These are phyloP conservation scores for Lizanozyma gosingica DNA, from an alignment of 1,139 yeast genomes.

Conservation along the genomic window DNA sequence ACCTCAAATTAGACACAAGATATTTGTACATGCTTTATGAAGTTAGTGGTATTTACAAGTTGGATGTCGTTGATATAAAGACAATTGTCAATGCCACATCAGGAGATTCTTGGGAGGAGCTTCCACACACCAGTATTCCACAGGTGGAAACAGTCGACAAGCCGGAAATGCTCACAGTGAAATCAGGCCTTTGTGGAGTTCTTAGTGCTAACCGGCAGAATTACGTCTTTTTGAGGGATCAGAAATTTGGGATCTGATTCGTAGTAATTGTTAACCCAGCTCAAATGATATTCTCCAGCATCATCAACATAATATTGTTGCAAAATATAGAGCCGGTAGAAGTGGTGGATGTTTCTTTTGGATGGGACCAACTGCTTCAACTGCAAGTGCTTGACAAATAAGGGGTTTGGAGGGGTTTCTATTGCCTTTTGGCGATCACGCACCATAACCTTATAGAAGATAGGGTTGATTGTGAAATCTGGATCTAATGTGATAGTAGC, in stretches of 20 bases:
- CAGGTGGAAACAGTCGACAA: background rate
- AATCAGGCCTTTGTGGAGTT: background rate
- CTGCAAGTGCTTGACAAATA: conserved; percentile 13
- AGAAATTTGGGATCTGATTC: conserved; percentile 5
- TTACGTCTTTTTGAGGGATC: background rate
- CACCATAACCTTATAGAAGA: conserved; percentile 21
- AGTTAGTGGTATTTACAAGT: background rate
- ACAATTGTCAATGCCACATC: too few species aligned
- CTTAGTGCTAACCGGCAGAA: background rate
- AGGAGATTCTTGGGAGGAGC: background rate
- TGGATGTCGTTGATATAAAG: background rate
- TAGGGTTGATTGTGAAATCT: conserved; percentile 14
- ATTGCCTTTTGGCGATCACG: conserved; percentile 13
- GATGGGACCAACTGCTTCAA: conserved; percentile 23
- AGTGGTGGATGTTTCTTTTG: conserved; percentile 21
- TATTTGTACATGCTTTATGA: background rate
- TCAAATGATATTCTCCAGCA: conserved; percentile 11
- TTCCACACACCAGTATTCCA: background rate
- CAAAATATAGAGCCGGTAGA: conserved; percentile 21
- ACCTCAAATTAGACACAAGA: background rate
- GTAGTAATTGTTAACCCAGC: conserved; percentile 20
- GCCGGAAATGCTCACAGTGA: background rate
- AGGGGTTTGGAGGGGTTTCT: conserved; percentile 8
- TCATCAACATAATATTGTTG: conserved; percentile 23
- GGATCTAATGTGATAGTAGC: background rate